Base-by-base conservation (phyloP, 2,329 filamentous ascomycete species). In the Trichoderma arundinaceum region DNA sequence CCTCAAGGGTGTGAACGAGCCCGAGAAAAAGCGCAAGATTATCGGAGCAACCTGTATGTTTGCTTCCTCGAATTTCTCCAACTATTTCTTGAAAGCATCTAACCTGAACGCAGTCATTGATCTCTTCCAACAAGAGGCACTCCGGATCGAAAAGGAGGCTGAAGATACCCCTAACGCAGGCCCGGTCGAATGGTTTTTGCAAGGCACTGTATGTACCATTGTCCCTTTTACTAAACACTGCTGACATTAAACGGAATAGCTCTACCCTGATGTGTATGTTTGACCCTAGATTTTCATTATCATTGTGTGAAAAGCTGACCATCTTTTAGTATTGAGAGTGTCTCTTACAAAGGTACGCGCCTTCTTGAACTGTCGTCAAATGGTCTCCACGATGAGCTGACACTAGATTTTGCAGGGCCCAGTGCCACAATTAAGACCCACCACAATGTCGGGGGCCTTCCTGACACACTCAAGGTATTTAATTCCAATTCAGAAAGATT, bases 11-110 rank as follows among this genome's bases (percentile, higher is more conserved):
- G 86, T 97, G 32, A 81, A 80, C 0, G 92, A 88, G 35, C 94
- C 94, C 0, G 94, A 98, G 79, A 86, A 86, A 75, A 97, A 97
- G 84, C 85, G 94, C 64, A 97, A 96, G 80, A 89, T 97, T 72
- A 97, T 97, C 68, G 94, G 93, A 64, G 86, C 84, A 68, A 91
- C 86, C 48, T 84, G 72, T 77, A 64, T 65, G 69, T 67, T 17
- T 66, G 69, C 67, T 13, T 46, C 17, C 33, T 33, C 39, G 3
- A 17, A 46, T n/a, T 22, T n/a, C 17, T 38, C 22, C 1, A 41
- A 35, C 33, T 17, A 28, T 13, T 33, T 22, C 10, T 17, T 33
- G 22, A n/a, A 15, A 15, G 33, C 7, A 66, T 38, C 64, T 70
- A 33, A 69, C 64, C 22, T 15, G n/a, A 10, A 58, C 13, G 62